Evolutionary conservation across 169 alveolate genomes (phyloP).

Genomic region (Miamiensis avidus): DNA sequence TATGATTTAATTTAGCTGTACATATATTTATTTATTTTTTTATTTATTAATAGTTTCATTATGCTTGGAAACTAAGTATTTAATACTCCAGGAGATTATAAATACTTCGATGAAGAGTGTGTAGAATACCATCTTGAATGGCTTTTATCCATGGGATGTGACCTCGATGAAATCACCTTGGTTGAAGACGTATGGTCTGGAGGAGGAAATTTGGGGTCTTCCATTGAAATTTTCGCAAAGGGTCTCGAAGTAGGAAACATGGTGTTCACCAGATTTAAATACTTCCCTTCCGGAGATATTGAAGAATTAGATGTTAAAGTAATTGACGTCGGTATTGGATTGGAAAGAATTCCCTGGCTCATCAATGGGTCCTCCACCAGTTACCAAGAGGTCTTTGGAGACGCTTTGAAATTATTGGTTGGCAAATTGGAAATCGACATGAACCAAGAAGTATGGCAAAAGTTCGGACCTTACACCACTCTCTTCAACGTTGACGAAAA

Average conservation of each 20-base stretch:
- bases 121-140: conserved; percentile 86
- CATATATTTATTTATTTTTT: too few species aligned
- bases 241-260: conserved; percentile 89
- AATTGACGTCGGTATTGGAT: conserved; percentile 87
- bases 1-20: too few species aligned
- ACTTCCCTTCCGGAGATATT: conserved; percentile 85
- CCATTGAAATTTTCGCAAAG: conserved; percentile 82
- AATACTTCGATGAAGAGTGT: conserved; percentile 86
- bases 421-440: conserved; percentile 58
- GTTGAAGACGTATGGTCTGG: conserved; percentile 93
- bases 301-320: conserved; percentile 85
- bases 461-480: conserved; percentile 86
- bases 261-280: conserved; percentile 88
- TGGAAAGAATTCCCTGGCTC: conserved; percentile 90
- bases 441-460: conserved; percentile 80
- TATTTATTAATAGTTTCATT: conserved; percentile 53
- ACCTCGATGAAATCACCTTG: conserved; percentile 84
- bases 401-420: conserved; percentile 64
- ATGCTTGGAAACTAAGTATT: conserved; percentile 88
- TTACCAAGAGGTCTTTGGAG: conserved; percentile 79
- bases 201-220: conserved; percentile 90
- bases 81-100: conserved; percentile 79
- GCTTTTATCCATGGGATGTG: conserved; percentile 79
- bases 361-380: conserved; percentile 85
- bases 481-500: conserved; percentile 81